Evolutionary conservation across 2,329 filamentous ascomycete genomes (phyloP).

Genomic region (Plenodomus tracheiphilus): DNA sequence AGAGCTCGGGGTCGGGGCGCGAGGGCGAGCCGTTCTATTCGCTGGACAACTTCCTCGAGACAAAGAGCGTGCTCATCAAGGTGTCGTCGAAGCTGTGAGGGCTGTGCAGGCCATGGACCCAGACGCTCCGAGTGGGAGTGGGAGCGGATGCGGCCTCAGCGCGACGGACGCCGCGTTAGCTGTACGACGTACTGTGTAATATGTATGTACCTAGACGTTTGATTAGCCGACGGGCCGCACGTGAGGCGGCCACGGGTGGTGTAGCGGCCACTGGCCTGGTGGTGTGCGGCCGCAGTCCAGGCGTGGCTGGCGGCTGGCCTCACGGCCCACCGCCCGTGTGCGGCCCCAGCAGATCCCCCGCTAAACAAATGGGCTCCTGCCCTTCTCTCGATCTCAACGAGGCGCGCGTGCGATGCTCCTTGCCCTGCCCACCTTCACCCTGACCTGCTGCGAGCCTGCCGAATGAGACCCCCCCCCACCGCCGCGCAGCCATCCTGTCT

Average conservation of each 20-base stretch:
- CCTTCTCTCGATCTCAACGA: conserved; percentile 11
- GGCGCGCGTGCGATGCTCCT: conserved; percentile 14
- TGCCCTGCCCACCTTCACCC: conserved; percentile 14
- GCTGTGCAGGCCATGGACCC: no score
- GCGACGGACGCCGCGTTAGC: no score
- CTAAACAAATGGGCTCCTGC: conserved; percentile 12
- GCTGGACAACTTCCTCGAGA: conserved; percentile 41
- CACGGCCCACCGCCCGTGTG: conserved; percentile 2
- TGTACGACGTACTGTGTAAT: no score
- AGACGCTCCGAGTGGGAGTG: no score
- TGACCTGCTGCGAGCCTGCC: conserved; percentile 15
- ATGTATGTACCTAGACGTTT: conserved; percentile 6
- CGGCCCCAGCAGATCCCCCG: conserved; percentile 13
- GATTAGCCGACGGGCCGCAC: conserved; percentile 21
- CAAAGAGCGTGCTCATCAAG: conserved; percentile 40
- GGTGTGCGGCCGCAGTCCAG: no score
- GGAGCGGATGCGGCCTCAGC: no score
- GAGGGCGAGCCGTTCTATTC: conserved; percentile 38
- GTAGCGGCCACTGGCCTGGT: no score
- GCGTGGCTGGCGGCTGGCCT: background rate
- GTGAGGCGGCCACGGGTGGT: conserved; percentile 3
- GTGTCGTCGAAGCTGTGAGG: conserved; percentile 17
- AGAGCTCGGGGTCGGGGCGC: conserved; percentile 41
- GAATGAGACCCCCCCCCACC: conserved; percentile 21
- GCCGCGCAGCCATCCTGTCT: conserved; percentile 6